A percentile compares a stretch with the other conserved stretches of the same genome.
These are phyloP conservation scores for Bromus sterilis DNA, from an alignment of 176 grass and related monocot genomes.

Conservation along the genomic window DNA sequence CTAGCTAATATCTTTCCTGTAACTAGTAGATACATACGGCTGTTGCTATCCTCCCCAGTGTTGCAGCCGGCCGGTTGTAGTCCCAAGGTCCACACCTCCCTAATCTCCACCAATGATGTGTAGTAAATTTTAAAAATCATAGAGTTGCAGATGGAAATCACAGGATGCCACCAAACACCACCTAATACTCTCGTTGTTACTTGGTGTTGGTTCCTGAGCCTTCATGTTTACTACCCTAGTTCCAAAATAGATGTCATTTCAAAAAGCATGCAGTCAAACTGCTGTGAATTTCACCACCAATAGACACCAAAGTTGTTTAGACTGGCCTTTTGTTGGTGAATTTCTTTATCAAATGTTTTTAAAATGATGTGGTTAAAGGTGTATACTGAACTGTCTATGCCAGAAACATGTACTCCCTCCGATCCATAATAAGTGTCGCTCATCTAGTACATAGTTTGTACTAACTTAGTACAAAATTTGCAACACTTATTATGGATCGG, in stretches of 20 bases:
- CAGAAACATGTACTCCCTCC: neutral
- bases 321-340: neutral
- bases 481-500: too few species aligned
- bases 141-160: neutral
- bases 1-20: too few species aligned
- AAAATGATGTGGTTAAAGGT: neutral
- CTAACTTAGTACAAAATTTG: too few species aligned
- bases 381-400: neutral
- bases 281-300: neutral
- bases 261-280: neutral
- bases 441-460: too few species aligned
- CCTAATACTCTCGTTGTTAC: neutral
- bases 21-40: neutral
- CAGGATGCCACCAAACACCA: neutral
- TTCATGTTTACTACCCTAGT: neutral
- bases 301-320: neutral
- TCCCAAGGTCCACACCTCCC: neutral
- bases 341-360: slow-evolving; percentile 8
- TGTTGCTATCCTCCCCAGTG: neutral
- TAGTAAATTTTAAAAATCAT: neutral
- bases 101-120: neutral
- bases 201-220: neutral
- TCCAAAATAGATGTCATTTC: neutral
- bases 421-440: too few species aligned
- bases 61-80: neutral